A percentile compares a stretch with the other conserved stretches of the same genome.
These are phyloP conservation scores for Cyberlindnera maclurae DNA, from an alignment of 805 yeast genomes.

Conservation along the genomic window DNA sequence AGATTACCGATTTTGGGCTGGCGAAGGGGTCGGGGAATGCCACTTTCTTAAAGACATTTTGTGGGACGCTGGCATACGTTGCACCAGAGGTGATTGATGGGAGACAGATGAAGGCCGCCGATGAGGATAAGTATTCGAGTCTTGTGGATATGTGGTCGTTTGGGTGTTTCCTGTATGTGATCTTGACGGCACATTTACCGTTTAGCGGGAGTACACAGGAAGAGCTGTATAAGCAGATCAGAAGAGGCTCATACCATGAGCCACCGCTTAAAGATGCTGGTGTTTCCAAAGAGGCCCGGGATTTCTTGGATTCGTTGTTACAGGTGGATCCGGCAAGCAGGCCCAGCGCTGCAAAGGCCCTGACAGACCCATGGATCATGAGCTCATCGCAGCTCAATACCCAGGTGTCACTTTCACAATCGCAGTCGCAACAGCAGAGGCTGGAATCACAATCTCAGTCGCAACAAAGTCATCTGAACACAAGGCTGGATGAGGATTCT, in stretches of 20 bases:
- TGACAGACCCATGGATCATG: constrained; percentile 75
- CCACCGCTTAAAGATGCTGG: constrained; percentile 62
- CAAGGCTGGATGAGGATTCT: too few relatives aligned
- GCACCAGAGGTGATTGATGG: constrained; percentile 84
- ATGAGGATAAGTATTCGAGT: constrained; percentile 54
- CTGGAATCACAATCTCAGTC: constrained; percentile 19
- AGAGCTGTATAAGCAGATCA: constrained; percentile 69
- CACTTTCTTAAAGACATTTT: constrained; percentile 87
- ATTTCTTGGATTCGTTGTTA: constrained; percentile 62
- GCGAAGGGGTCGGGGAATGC: constrained; percentile 86
- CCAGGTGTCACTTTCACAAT: constrained; percentile 58
- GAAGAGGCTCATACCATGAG: constrained; percentile 72
- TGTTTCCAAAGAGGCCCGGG: constrained; percentile 61
- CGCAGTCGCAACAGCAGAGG: constrained; percentile 58
- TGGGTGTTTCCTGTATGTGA: constrained; percentile 90
- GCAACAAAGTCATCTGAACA: background rate
- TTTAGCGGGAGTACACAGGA: constrained; percentile 91
- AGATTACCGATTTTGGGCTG: constrained; percentile 92
- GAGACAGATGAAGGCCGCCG: constrained; percentile 23
- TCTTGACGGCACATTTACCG: constrained; percentile 88
- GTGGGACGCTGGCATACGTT: constrained; percentile 94
- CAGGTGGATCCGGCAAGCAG: constrained; percentile 72
- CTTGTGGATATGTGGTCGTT: constrained; percentile 97
- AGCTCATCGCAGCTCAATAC: constrained; percentile 18
- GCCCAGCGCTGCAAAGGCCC: constrained; percentile 68